Conservation (phyloP, 192 early-diverging fungal genomes). For the Coemansia sp. region DNA sequence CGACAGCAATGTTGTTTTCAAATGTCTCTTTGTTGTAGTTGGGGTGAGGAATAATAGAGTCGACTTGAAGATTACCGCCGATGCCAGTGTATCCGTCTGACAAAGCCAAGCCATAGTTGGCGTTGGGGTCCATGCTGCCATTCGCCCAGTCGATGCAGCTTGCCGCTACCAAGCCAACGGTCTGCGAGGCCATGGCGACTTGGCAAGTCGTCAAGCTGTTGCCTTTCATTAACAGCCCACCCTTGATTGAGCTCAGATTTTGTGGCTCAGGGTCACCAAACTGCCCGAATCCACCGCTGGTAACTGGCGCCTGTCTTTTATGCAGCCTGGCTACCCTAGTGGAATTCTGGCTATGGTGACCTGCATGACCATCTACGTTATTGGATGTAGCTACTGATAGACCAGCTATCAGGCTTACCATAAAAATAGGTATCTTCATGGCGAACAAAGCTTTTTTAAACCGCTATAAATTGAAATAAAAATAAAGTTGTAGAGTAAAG, state of each 20-base stretch:
- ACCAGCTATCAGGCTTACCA: constrained; percentile 3
- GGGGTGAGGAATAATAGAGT: constrained; percentile 12
- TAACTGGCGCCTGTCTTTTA: neutral
- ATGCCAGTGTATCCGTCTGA: constrained; percentile 1
- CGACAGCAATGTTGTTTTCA: constrained; percentile 37
- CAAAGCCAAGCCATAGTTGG: constrained; percentile 5
- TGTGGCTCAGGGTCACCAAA: neutral
- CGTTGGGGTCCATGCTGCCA: neutral
- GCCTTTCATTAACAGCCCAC: constrained; percentile 21
- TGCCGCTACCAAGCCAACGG: constrained; percentile 21
- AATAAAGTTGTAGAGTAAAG: neutral
- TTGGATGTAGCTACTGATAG: constrained; percentile 1
- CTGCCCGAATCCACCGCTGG: too few relatives aligned
- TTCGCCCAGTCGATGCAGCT: constrained; percentile 19
- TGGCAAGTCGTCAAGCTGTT: constrained; percentile 10
- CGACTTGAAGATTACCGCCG: neutral
- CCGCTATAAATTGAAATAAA: neutral
- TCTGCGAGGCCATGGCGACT: constrained; percentile 13
- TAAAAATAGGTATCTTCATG: constrained; percentile 1
- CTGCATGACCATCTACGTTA: neutral
- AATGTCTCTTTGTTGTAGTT: constrained; percentile 21
- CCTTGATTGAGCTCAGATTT: neutral
- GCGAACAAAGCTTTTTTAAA: neutral
- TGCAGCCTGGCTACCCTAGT: too few relatives aligned
- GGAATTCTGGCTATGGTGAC: too few relatives aligned